phyloP scores from a whole-genome alignment of 192 early-diverging fungal species.

The Helicostylum pulchrum region DNA sequence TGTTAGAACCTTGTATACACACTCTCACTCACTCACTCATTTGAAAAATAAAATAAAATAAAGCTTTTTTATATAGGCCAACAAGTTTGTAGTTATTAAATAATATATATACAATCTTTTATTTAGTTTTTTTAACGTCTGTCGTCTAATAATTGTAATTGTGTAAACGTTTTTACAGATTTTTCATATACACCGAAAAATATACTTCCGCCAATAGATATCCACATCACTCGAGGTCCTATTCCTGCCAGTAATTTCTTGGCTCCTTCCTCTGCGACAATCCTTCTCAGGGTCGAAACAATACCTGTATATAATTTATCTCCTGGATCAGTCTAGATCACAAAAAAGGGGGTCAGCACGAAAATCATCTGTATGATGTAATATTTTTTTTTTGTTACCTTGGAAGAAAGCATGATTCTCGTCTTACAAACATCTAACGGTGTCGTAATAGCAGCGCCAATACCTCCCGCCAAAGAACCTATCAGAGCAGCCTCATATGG shows the following conservation, averaged over 20 bases:
- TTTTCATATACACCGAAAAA: slow-evolving; percentile 95
- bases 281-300: slow-evolving; percentile 61
- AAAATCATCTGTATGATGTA: too few species aligned
- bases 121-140: neutral
- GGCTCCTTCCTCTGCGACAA: slow-evolving; percentile 74
- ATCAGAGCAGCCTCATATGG: slow-evolving; percentile 83
- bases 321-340: slow-evolving; percentile 26
- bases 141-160: slow-evolving; percentile 19
- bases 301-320: slow-evolving; percentile 62
- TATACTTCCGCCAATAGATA: slow-evolving; percentile 88
- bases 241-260: slow-evolving; percentile 78
- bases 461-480: slow-evolving; percentile 84
- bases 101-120: too few species aligned
- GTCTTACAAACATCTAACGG: slow-evolving; percentile 96
- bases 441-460: slow-evolving; percentile 86
- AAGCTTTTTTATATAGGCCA: too few species aligned
- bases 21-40: too few species aligned
- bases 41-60: too few species aligned
- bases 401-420: slow-evolving; percentile 84
- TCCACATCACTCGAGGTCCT: slow-evolving; percentile 91
- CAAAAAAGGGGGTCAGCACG: neutral
- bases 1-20: too few species aligned
- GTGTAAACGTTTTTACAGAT: slow-evolving; percentile 33
- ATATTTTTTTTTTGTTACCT: slow-evolving; percentile 34
- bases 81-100: too few species aligned